A percentile compares a stretch with the other conserved stretches of the same genome.
Evolutionary conservation across 1,284 basidiomycete genomes (phyloP).

Genomic region (Exobasidium cylindrosporum): DNA sequence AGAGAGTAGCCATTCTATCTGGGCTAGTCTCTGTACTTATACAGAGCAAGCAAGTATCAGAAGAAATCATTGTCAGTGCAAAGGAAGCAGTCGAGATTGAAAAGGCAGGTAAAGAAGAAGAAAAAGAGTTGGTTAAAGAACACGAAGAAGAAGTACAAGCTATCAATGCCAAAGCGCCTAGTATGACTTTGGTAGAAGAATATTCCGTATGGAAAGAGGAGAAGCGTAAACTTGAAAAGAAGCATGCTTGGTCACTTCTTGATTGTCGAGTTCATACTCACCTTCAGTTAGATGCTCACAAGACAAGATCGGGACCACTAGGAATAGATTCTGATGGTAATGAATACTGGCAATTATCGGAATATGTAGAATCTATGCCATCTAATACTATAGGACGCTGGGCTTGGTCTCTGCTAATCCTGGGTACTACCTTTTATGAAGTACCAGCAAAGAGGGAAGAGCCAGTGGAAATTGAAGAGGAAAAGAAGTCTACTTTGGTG

Average conservation of each 20-base stretch:
- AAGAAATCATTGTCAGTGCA: conserved; percentile 4
- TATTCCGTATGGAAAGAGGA: conserved; percentile 17
- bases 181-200: conserved; percentile 7
- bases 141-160: conserved; percentile 13
- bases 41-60: conserved; percentile 11
- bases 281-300: conserved; percentile 7
- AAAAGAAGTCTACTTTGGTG: no score
- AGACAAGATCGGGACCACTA: conserved; percentile 29
- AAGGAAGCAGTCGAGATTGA: background rate
- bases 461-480: background rate
- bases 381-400: conserved; percentile 28
- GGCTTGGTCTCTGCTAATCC: conserved; percentile 35
- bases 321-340: conserved; percentile 34
- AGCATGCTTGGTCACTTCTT: background rate
- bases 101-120: conserved; percentile 8
- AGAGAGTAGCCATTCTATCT: conserved; percentile 18
- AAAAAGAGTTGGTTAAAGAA: conserved; percentile 14
- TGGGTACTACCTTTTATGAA: conserved; percentile 20
- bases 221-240: background rate
- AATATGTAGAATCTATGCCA: conserved; percentile 38
- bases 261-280: conserved; percentile 9
- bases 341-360: conserved; percentile 40
- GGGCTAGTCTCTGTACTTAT: conserved; percentile 7
- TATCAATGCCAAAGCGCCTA: background rate
- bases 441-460: no score